Conservation (phyloP, 2,329 filamentous ascomycete species). For the Thelonectria discophora region DNA sequence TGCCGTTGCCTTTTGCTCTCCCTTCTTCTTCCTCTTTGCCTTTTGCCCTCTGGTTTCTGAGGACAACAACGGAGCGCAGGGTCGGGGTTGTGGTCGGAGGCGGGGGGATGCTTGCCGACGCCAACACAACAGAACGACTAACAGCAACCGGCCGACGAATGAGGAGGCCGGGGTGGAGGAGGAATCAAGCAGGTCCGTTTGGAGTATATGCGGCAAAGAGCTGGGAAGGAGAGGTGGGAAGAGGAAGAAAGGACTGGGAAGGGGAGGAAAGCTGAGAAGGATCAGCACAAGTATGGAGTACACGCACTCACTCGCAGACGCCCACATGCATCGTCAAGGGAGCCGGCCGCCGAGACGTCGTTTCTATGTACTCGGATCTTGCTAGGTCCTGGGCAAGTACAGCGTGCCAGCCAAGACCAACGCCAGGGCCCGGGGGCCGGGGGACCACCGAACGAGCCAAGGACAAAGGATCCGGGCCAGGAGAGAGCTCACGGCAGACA, state of each 20-base stretch:
- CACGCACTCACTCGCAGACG: constrained; percentile 38
- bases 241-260: constrained; percentile 29
- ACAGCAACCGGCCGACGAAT: constrained; percentile 34
- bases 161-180: constrained; percentile 22
- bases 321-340: constrained; percentile 42
- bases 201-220: constrained; percentile 31
- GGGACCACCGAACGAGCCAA: constrained; percentile 4
- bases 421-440: constrained; percentile 4
- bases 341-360: constrained; percentile 38
- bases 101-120: constrained; percentile 21
- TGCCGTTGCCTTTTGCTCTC: constrained; percentile 3
- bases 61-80: background rate
- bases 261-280: constrained; percentile 32
- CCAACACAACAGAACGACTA: constrained; percentile 30
- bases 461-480: constrained; percentile 14
- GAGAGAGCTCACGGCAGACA: constrained; percentile 16
- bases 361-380: constrained; percentile 26
- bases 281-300: constrained; percentile 33
- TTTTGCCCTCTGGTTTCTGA: too few relatives aligned
- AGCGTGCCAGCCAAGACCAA: constrained; percentile 20
- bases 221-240: constrained; percentile 25
- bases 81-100: constrained; percentile 1
- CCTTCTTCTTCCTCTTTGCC: too few relatives aligned
- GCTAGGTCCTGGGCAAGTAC: constrained; percentile 31
- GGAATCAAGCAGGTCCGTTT: constrained; percentile 20